phyloP scores from a whole-genome alignment of 73 alveolate species.

The Paraurostyla sp. region DNA sequence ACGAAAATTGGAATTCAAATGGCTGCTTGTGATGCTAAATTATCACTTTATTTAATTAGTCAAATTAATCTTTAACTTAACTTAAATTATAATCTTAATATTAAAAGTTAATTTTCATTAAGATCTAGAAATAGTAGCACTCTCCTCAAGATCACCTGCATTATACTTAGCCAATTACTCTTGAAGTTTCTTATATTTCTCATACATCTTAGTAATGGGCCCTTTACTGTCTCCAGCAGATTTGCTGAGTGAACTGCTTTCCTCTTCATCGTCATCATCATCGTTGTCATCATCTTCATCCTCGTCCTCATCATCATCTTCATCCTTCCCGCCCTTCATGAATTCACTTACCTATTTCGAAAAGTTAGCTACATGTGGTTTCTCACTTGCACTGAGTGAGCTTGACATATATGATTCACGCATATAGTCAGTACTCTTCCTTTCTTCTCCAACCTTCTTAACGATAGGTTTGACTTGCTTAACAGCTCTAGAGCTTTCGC shows the following conservation, averaged over 20 bases:
- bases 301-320: not conserved
- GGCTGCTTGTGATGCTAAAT: no score
- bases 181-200: slow-evolving; percentile 41
- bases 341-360: slow-evolving; percentile 8
- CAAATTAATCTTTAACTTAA: no score
- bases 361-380: slow-evolving; percentile 17
- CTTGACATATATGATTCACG: slow-evolving; percentile 34
- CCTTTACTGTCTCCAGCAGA: not conserved
- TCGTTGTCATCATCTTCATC: not conserved
- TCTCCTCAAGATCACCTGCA: slow-evolving; percentile 45
- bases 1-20: no score
- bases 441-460: not conserved
- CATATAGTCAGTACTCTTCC: slow-evolving; percentile 33
- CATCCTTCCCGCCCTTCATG: slow-evolving; percentile 3
- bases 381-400: slow-evolving; percentile 24
- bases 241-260: not conserved
- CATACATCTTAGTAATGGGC: slow-evolving; percentile 34
- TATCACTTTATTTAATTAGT: no score
- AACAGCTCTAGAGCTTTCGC: slow-evolving; percentile 16
- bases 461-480: not conserved
- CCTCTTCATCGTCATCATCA: slow-evolving; percentile 9
- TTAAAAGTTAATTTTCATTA: not conserved
- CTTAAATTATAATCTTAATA: slow-evolving; percentile 2
- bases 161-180: slow-evolving; percentile 26
- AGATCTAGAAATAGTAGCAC: slow-evolving; percentile 53